Percentiles rank a stretch among this genome's conserved stretches.
These are phyloP conservation scores for Boletus vermiculosoides DNA, from an alignment of 768 basidiomycete genomes.

Conservation along the genomic window DNA sequence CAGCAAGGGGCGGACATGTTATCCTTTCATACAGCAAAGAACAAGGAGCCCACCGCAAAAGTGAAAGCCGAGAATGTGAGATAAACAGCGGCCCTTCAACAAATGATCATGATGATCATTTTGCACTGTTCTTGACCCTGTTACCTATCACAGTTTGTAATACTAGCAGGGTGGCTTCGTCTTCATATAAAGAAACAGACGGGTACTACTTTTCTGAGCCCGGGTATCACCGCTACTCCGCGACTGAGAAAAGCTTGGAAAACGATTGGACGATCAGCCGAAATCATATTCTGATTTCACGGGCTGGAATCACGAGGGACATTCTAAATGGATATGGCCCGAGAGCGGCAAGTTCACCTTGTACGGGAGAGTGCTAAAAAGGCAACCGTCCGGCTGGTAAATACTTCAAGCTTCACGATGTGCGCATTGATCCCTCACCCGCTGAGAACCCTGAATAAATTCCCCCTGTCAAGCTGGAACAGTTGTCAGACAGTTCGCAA, in stretches of 20 bases:
- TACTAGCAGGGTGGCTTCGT: constrained; percentile 6
- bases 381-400: background rate
- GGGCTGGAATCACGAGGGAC: constrained; percentile 13
- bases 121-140: constrained; percentile 27
- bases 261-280: constrained; percentile 4
- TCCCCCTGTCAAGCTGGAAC: background rate
- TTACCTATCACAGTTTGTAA: constrained; percentile 24
- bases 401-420: constrained; percentile 1
- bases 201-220: constrained; percentile 1
- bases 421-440: constrained; percentile 4
- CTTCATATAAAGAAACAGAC: constrained; percentile 5
- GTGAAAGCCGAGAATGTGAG: constrained; percentile 12
- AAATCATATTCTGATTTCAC: constrained; percentile 13
- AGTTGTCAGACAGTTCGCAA: background rate
- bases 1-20: constrained; percentile 30
- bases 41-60: constrained; percentile 14
- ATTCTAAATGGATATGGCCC: constrained; percentile 3
- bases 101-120: constrained; percentile 21
- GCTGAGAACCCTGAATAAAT: background rate
- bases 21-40: constrained; percentile 7
- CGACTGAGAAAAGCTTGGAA: constrained; percentile 5
- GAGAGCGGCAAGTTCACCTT: background rate
- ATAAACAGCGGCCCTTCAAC: constrained; percentile 19
- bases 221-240: constrained; percentile 13
- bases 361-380: constrained; percentile 6